Evolutionary conservation across 306 rosid species (phyloP).

Genomic region (Rosa multiflora): DNA sequence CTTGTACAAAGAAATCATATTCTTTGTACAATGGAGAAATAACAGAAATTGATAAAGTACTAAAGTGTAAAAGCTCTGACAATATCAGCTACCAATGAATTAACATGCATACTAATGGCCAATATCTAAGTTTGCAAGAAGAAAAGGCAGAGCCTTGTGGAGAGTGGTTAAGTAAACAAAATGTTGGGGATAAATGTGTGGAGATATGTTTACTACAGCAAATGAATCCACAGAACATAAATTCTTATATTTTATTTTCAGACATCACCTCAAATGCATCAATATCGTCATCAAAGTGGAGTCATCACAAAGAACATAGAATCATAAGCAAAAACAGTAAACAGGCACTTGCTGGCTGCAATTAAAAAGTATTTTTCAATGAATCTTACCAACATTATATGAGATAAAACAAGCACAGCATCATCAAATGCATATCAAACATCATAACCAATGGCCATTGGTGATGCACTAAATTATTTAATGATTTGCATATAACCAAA

Average conservation of each 20-base stretch:
- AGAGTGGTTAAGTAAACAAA: neutral
- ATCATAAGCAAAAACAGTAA: neutral
- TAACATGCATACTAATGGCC: neutral
- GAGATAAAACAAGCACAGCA: neutral
- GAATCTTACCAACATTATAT: neutral
- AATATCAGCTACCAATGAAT: neutral
- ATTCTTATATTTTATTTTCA: neutral
- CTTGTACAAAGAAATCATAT: neutral
- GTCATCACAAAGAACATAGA: neutral
- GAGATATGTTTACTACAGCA: neutral
- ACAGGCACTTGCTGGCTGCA: neutral
- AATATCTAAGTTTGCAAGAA: neutral
- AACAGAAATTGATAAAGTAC: neutral
- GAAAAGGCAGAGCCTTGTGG: neutral
- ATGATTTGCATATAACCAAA: neutral
- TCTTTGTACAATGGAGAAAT: neutral
- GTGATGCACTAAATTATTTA: neutral
- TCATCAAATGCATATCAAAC: constrained; percentile 4
- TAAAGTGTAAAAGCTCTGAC: neutral
- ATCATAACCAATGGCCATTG: neutral
- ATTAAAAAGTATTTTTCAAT: neutral
- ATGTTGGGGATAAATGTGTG: neutral
- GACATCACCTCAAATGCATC: neutral
- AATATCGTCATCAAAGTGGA: neutral
- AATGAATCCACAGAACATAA: neutral